Evolutionary conservation across 2,329 filamentous ascomycete genomes (phyloP).

Genomic region (Alternaria brassicae): DNA sequence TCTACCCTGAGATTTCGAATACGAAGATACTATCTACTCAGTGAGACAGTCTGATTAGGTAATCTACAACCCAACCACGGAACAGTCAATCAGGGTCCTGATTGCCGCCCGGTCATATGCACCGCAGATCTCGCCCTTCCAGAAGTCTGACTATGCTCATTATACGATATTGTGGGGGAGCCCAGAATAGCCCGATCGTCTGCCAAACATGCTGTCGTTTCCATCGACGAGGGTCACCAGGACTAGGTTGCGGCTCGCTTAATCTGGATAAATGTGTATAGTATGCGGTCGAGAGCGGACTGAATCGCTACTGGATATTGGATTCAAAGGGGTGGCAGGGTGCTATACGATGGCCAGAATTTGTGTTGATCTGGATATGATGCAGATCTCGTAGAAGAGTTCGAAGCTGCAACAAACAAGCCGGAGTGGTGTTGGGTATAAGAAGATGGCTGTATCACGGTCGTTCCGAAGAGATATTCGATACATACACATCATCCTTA

Average conservation of each 20-base stretch:
- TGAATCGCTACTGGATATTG: constrained; percentile 19
- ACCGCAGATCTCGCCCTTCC: constrained; percentile 10
- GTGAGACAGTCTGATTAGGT: neutral
- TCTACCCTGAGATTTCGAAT: neutral
- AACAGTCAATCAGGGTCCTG: neutral
- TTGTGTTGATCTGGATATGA: neutral
- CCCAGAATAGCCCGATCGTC: constrained; percentile 12
- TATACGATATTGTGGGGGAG: constrained; percentile 20
- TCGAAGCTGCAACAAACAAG: neutral
- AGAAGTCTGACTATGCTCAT: constrained; percentile 8
- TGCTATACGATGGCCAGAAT: constrained; percentile 8
- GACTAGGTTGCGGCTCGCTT: constrained; percentile 12
- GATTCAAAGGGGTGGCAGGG: constrained; percentile 25
- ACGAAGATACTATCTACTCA: neutral
- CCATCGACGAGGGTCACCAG: neutral
- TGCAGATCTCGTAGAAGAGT: neutral
- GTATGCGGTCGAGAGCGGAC: constrained; percentile 15
- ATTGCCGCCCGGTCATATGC: constrained; percentile 11
- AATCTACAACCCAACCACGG: neutral
- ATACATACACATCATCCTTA: neutral
- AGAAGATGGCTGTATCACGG: neutral
- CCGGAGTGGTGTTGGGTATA: neutral
- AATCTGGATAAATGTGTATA: constrained; percentile 28
- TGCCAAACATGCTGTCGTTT: neutral
- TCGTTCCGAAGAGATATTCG: neutral